Conservation (phyloP, 2,329 filamentous ascomycete genomes). For the Sporothrix luriei region DNA sequence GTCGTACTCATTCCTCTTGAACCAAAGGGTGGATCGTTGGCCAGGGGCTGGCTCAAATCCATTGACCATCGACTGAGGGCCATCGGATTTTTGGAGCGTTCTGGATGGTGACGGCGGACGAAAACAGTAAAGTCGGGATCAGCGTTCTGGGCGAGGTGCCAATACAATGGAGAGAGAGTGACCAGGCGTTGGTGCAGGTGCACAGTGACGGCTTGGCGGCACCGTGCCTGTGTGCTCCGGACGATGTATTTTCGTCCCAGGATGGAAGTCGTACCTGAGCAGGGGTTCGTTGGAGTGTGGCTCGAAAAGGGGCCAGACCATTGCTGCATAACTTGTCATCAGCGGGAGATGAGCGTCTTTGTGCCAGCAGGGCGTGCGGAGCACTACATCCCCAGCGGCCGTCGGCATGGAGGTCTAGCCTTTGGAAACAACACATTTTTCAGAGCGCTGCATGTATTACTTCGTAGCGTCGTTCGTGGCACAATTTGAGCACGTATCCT, state of each 20-base stretch:
- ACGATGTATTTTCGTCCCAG: not conserved
- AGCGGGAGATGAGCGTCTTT: conserved; percentile 31
- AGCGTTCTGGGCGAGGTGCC: conserved; percentile 18
- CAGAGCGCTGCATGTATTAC: no score
- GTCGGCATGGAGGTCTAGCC: not conserved
- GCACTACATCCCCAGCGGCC: not conserved
- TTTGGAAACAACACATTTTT: not conserved
- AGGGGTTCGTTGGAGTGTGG: conserved; percentile 9
- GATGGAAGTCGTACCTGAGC: conserved; percentile 10
- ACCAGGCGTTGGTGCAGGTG: conserved; percentile 14
- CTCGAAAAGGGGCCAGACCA: conserved; percentile 30
- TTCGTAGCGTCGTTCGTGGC: not conserved
- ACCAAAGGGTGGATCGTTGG: conserved; percentile 20
- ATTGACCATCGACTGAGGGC: conserved; percentile 10
- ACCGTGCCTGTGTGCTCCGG: not conserved
- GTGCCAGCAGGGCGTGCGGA: conserved; percentile 10
- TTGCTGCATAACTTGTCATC: conserved; percentile 30
- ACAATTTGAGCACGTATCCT: not conserved
- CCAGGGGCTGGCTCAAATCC: conserved; percentile 8
- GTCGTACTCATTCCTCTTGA: conserved; percentile 4
- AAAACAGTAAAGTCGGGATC: not conserved
- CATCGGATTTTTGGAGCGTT: conserved; percentile 10
- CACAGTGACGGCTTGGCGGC: conserved; percentile 24
- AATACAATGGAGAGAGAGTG: conserved; percentile 24
- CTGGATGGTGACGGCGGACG: conserved; percentile 16